Evolutionary conservation across 805 yeast species (phyloP).

Genomic region (Metschnikowia matae): DNA sequence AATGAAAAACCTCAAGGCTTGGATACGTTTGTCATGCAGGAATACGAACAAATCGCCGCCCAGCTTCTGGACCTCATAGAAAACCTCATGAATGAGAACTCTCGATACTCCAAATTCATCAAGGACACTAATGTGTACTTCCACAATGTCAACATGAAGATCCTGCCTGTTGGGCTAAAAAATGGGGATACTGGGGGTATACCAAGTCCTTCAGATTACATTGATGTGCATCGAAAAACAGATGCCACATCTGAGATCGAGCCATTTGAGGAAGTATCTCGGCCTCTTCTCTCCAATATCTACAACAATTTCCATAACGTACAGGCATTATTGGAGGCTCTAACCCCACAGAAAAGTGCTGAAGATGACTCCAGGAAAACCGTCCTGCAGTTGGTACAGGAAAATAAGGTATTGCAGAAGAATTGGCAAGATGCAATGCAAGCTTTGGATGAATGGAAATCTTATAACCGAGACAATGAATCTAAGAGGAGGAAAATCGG

Average conservation of each 20-base stretch:
- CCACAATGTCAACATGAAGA: constrained; percentile 23
- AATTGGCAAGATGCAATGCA: constrained; percentile 40
- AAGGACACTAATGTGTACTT: constrained; percentile 27
- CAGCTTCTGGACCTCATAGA: constrained; percentile 35
- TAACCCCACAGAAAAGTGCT: constrained; percentile 5
- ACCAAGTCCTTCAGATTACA: constrained; percentile 29
- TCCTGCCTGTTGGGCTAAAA: constrained; percentile 16
- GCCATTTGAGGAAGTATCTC: constrained; percentile 31
- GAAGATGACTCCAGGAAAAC: constrained; percentile 12
- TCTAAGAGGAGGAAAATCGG: neutral
- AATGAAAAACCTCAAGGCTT: constrained; percentile 9
- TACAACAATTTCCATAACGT: constrained; percentile 34
- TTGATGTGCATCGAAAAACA: constrained; percentile 22
- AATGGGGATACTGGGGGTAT: constrained; percentile 1
- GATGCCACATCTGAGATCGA: constrained; percentile 27
- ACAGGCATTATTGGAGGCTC: constrained; percentile 12
- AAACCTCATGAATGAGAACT: constrained; percentile 34
- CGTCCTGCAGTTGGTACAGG: constrained; percentile 25
- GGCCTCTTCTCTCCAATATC: constrained; percentile 33
- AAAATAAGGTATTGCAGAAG: constrained; percentile 28
- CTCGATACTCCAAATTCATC: constrained; percentile 31
- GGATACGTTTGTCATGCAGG: constrained; percentile 17
- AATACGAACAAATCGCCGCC: constrained; percentile 31
- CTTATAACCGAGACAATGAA: constrained; percentile 9
- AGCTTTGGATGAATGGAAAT: constrained; percentile 39